Evolutionary conservation across 495 filamentous ascomycete genomes (phyloP).

Genomic region (Neurospora sp.): DNA sequence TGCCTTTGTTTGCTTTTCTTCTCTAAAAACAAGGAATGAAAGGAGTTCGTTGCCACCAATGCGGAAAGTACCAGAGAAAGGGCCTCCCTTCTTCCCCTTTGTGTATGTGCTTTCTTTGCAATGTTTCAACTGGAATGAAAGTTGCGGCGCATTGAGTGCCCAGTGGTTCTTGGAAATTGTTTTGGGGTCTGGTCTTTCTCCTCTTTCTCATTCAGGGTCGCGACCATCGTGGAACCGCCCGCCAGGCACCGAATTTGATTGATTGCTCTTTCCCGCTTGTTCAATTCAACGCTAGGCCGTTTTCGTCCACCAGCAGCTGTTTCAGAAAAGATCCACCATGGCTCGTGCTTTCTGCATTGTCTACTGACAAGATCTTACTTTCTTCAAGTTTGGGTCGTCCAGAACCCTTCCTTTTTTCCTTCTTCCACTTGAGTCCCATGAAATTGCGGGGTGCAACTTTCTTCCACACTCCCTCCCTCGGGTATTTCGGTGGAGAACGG

Average conservation of each 20-base stretch:
- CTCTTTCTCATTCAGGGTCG: not conserved
- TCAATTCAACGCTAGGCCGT: not conserved
- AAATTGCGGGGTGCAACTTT: not conserved
- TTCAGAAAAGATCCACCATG: not conserved
- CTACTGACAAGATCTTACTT: not conserved
- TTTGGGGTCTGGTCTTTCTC: conserved; percentile 7
- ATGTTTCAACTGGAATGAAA: not conserved
- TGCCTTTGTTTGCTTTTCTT: not conserved
- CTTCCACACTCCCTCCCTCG: not conserved
- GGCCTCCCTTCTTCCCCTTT: not conserved
- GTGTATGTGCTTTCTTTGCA: not conserved
- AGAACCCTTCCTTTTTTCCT: not conserved
- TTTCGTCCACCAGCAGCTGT: not conserved
- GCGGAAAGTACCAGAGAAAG: not conserved
- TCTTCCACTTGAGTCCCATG: not conserved
- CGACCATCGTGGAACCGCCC: not conserved
- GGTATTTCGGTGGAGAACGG: not conserved
- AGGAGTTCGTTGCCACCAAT: not conserved
- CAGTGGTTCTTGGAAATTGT: not conserved
- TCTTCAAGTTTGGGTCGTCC: not conserved
- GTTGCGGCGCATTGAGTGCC: not conserved
- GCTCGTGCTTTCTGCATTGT: not conserved
- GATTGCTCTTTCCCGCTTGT: not conserved
- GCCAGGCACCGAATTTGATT: not conserved
- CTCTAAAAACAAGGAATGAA: not conserved